Evolutionary conservation across 257 asterid genomes (phyloP).

Genomic region (Solanum commersonii): DNA sequence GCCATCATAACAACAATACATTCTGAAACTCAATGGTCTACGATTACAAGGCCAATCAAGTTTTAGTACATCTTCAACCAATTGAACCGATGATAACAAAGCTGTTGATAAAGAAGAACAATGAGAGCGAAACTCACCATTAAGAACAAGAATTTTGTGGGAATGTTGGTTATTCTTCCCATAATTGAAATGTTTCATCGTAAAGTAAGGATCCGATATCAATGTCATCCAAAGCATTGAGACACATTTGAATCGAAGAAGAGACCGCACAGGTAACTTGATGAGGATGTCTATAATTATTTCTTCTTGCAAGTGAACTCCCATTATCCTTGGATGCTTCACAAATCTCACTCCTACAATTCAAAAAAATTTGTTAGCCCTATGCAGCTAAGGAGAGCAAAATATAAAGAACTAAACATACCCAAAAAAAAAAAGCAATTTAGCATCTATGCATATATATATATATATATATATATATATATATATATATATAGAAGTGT

Average conservation of each 20-base stretch:
- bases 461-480: too few relatives aligned
- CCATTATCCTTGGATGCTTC: background rate
- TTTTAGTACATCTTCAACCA: background rate
- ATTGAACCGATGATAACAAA: background rate
- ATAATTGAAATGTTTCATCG: background rate
- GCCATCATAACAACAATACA: background rate
- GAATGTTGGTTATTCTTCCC: background rate
- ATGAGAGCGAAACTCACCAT: background rate
- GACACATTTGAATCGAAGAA: constrained; percentile 16
- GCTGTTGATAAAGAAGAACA: background rate
- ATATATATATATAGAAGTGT: too few relatives aligned
- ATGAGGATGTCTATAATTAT: constrained; percentile 3
- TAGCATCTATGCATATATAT: too few relatives aligned
- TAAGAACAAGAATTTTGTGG: background rate
- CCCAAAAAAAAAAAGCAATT: too few relatives aligned
- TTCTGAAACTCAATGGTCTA: background rate
- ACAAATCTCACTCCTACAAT: background rate
- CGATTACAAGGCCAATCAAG: background rate
- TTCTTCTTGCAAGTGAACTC: background rate
- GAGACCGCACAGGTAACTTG: constrained; percentile 6
- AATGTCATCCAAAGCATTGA: background rate
- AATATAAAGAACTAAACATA: too few relatives aligned
- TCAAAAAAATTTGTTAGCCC: background rate
- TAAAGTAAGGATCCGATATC: background rate
- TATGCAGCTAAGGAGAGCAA: too few relatives aligned